These are phyloP conservation scores for Sisymbrium irio DNA, from an alignment of 345 rosid genomes.

Conservation along the genomic window DNA sequence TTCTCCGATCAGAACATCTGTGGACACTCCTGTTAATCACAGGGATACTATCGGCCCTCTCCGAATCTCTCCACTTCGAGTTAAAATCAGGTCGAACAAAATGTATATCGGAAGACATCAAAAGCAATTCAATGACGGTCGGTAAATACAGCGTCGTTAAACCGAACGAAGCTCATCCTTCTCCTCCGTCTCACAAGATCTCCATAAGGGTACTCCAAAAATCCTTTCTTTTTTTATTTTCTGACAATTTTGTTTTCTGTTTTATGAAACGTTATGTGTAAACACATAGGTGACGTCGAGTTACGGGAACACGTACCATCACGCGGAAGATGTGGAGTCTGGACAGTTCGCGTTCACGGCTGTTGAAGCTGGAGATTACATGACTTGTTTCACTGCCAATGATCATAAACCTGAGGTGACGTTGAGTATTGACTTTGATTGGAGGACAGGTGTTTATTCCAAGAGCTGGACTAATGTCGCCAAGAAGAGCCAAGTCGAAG, in stretches of 20 bases:
- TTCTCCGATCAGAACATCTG: conserved; percentile 19
- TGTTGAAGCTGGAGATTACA: conserved; percentile 77
- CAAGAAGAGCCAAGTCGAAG: conserved; percentile 87
- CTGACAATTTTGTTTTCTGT: background rate
- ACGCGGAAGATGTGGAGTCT: conserved; percentile 57
- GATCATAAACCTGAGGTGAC: conserved; percentile 56
- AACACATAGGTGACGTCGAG: conserved; percentile 70
- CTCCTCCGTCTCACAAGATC: conserved; percentile 70
- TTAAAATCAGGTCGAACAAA: conserved; percentile 73
- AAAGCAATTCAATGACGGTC: conserved; percentile 78
- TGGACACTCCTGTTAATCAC: conserved; percentile 4
- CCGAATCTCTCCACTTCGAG: conserved; percentile 72
- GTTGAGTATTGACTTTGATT: conserved; percentile 74
- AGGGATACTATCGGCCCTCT: conserved; percentile 27
- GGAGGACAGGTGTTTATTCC: conserved; percentile 81
- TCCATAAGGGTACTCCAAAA: conserved; percentile 54
- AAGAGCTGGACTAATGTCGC: conserved; percentile 83
- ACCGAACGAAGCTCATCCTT: conserved; percentile 60
- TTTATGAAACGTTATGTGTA: background rate
- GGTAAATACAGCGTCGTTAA: conserved; percentile 82
- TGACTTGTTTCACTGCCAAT: conserved; percentile 71
- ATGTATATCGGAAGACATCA: conserved; percentile 88
- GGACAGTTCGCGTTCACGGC: conserved; percentile 92
- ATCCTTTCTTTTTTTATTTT: background rate
- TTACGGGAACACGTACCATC: conserved; percentile 67